Base-by-base conservation (phyloP, 2,329 filamentous ascomycete genomes). In the Trichoderma endophyticum region DNA sequence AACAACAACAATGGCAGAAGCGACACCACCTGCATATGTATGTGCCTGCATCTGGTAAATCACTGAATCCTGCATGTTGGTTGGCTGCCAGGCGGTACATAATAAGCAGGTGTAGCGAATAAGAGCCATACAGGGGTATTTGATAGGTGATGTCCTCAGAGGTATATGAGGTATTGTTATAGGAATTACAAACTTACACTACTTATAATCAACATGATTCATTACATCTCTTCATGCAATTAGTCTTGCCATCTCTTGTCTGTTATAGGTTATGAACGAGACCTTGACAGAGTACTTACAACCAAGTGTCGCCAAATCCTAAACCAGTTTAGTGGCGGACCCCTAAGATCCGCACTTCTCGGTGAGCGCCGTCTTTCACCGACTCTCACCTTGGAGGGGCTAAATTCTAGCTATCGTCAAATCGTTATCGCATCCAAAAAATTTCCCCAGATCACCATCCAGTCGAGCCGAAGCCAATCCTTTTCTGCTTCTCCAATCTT, bases 301-400 rank as follows among this genome's bases (percentile, higher is more conserved):
- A 14, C 12, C 9, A 30, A 57, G 48, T 2, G 12, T 11, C 9
- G 8, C 51, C 34, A 59, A 59, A 54, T 24, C 48, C 48, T 6
- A 24, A 48, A 64, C 2, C 14, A 3, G 68, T 0, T 26, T 59
- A 70, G 68, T n/a, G 60, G 3, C 6, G 3, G 32, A 21, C 3
- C 7, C 11, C 14, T 21, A n/a, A 4, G 43, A 32, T 2, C 57
- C 57, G 1, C 28, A 5, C 2, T n/a, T n/a, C 9, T 39, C 67
- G 67, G 67, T 70, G 43, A 70, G 32, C 4, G 32, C 30, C 24
- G 3, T 59, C 43, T 11, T 67, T 74, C 72, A 75, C 74, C 73
- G 60, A 51, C 34, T 12, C 72, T 76, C 74, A 76, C 73, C 74
- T 76, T 65, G 76, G 79, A 79, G 78, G 78, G 78, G 79, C 57